These are phyloP conservation scores for Closterium sp. DNA, from an alignment of 139 green algal genomes.

Conservation along the genomic window DNA sequence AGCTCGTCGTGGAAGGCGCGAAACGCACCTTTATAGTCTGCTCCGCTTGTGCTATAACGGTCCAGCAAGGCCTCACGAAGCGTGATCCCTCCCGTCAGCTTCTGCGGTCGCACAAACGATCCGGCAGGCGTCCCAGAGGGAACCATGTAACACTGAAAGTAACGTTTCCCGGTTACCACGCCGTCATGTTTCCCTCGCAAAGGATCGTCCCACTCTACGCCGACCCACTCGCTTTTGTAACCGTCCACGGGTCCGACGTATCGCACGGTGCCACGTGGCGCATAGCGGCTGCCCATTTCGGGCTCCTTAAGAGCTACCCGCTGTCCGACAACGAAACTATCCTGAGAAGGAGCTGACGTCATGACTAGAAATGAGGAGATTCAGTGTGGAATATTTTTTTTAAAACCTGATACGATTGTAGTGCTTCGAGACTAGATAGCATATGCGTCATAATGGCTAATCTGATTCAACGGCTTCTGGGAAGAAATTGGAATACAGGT, in stretches of 20 bases:
- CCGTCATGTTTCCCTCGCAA: constrained; percentile 54
- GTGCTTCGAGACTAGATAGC: background rate
- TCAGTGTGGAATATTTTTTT: background rate
- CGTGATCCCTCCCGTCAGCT: constrained; percentile 30
- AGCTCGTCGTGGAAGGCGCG: background rate
- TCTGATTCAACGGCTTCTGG: no score
- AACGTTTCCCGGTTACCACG: constrained; percentile 26
- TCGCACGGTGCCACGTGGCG: constrained; percentile 35
- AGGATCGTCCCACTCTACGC: constrained; percentile 58
- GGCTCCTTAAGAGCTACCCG: background rate
- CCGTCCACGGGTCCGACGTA: constrained; percentile 47
- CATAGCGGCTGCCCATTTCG: background rate
- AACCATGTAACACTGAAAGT: constrained; percentile 26
- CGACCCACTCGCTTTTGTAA: constrained; percentile 38
- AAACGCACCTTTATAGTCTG: background rate
- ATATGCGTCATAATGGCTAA: no score
- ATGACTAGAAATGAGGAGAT: background rate
- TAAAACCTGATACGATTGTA: background rate
- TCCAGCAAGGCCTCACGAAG: constrained; percentile 36
- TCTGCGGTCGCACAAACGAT: constrained; percentile 46
- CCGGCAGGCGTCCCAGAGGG: background rate
- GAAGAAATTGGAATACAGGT: no score
- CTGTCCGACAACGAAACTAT: constrained; percentile 5
- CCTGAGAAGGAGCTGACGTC: background rate
- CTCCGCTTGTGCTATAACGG: constrained; percentile 10